These are phyloP conservation scores for Balamuthia mandrillaris DNA, from an alignment of 208 protist species.

Conservation along the genomic window DNA sequence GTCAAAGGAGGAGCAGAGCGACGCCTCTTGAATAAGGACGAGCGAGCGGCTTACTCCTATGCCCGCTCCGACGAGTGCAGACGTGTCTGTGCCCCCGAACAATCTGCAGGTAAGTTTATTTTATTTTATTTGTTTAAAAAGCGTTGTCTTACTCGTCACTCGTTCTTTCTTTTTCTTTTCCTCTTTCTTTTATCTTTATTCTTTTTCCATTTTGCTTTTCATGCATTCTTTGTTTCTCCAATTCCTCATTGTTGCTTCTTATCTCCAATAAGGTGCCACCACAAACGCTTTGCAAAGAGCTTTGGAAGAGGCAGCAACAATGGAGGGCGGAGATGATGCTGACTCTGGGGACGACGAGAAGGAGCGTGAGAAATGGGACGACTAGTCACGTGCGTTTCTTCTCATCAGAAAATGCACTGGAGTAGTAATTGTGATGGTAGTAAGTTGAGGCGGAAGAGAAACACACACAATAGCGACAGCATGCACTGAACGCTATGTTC, in stretches of 20 bases:
- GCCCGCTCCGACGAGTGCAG: not conserved
- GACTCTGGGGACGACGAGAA: no score
- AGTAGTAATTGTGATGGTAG: not conserved
- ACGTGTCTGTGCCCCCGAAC: not conserved
- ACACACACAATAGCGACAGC: no score
- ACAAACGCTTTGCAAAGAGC: conserved; percentile 13
- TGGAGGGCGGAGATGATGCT: conserved; percentile 23
- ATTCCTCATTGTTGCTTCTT: no score
- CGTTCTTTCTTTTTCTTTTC: not conserved
- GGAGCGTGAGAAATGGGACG: no score
- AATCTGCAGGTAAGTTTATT: not conserved
- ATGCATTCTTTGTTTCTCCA: no score
- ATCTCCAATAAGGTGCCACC: conserved; percentile 1
- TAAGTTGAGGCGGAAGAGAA: no score
- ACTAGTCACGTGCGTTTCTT: no score
- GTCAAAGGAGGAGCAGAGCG: not conserved
- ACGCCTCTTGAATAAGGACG: not conserved
- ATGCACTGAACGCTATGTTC: no score
- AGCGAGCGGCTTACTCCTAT: not conserved
- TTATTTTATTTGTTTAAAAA: no score
- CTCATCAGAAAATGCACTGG: not conserved
- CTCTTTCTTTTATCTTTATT: not conserved
- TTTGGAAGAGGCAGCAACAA: conserved; percentile 3
- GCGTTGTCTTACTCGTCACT: not conserved
- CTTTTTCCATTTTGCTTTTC: not conserved